phyloP scores from a whole-genome alignment of 371 early-diverging fungal species.

The Rhizomucor pusillus region DNA sequence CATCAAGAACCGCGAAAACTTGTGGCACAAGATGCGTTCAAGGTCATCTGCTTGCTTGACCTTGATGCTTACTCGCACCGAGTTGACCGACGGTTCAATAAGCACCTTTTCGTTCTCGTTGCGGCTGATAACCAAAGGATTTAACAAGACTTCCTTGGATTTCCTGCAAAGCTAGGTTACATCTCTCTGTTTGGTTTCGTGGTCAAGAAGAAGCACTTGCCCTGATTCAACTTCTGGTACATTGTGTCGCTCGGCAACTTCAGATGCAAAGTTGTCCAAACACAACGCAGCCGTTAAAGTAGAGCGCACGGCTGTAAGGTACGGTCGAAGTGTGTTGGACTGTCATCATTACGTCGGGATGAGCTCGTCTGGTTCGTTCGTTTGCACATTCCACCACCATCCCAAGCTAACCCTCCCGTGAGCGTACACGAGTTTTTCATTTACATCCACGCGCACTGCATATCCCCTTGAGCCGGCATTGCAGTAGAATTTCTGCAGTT shows the following conservation, averaged over 20 bases:
- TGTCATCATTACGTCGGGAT: no score
- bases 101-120: constrained; percentile 95
- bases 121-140: constrained; percentile 86
- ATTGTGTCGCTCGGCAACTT: constrained; percentile 96
- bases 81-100: constrained; percentile 93
- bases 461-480: no score
- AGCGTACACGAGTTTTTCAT: no score
- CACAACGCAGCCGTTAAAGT: constrained; percentile 94
- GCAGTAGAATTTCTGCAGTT: no score
- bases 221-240: constrained; percentile 96
- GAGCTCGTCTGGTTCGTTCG: no score
- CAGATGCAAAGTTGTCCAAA: constrained; percentile 95
- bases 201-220: constrained; percentile 38
- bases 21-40: constrained; percentile 92
- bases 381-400: no score
- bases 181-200: neutral
- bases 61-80: constrained; percentile 90
- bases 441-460: no score
- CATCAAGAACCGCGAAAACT: constrained; percentile 96
- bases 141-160: constrained; percentile 83
- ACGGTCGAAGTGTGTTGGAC: constrained; percentile 97
- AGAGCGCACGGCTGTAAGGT: constrained; percentile 91
- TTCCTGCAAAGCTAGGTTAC: constrained; percentile 35
- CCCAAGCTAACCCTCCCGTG: no score
- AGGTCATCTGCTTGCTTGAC: constrained; percentile 98